These are phyloP conservation scores for Leonotis leonurus DNA, from an alignment of 257 asterid species.

Conservation along the genomic window DNA sequence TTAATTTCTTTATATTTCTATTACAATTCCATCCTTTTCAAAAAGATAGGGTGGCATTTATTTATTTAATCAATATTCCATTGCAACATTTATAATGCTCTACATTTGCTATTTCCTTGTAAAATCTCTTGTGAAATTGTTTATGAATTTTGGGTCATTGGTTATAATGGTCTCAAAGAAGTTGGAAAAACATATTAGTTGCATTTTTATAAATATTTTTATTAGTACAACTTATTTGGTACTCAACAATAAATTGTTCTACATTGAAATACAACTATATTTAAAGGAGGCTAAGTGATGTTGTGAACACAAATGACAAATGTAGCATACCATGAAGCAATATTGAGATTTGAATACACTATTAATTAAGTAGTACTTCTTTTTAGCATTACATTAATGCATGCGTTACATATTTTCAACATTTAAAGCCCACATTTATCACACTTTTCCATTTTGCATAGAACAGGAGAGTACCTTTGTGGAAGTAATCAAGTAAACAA, in stretches of 20 bases:
- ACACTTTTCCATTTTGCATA: not conserved
- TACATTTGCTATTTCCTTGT: too few relatives aligned
- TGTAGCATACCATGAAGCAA: not conserved
- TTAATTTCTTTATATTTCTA: too few relatives aligned
- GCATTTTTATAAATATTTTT: not conserved
- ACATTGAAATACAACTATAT: not conserved
- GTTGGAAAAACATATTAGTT: not conserved
- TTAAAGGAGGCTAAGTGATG: slow-evolving; percentile 1
- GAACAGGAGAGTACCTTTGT: not conserved
- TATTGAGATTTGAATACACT: too few relatives aligned
- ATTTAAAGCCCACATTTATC: too few relatives aligned
- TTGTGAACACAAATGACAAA: slow-evolving; percentile 14
- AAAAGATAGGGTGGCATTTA: too few relatives aligned
- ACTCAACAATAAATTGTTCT: slow-evolving; percentile 5
- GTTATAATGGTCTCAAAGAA: not conserved
- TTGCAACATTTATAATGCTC: too few relatives aligned
- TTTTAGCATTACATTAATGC: not conserved
- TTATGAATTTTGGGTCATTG: too few relatives aligned
- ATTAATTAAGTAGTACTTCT: not conserved
- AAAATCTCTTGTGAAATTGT: too few relatives aligned
- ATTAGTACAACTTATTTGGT: too few relatives aligned
- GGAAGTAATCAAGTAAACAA: not conserved
- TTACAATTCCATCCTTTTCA: too few relatives aligned
- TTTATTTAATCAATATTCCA: too few relatives aligned
- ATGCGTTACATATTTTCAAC: too few relatives aligned